Base-by-base conservation (phyloP, 1,284 basidiomycete genomes). In the Sporisorium sorghi region DNA sequence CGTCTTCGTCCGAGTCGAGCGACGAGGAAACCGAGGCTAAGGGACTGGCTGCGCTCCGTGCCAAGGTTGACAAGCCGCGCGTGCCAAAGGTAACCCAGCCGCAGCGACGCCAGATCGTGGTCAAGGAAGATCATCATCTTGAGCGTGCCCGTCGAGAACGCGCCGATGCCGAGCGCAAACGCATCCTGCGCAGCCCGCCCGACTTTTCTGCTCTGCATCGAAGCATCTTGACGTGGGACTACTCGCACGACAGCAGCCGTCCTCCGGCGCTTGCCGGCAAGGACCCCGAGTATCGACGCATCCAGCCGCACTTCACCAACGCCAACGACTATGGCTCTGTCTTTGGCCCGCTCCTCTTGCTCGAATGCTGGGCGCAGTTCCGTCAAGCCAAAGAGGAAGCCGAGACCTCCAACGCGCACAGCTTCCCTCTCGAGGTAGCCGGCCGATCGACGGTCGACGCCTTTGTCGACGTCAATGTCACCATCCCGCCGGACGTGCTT, bases 331-430 rank as follows among this genome's bases (percentile, higher is more conserved):
- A 97, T 85, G 88, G 89, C 42, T 86, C 86, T 26, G 87, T 91
- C 26, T 94, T 97, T 81, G 90, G 93, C 75, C 94, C 97, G 1
- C 87, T 99, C n/a, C 87, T 98, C 24, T 86, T 95, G 32, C 87
- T 93, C 65, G 97, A 99, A 85, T 91, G 92, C 71, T 98, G 97
- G 95, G 90, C 92, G 30, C 93, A 97, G 80, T 88, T 98, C 59
- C 82, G 87, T 35, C 89, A 93, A 81, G 89, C 93, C 30, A 91
- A 80, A 53, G 84, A 93, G 78, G 90, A 92, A 60, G 89, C 90
- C 56, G 79, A 81, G 10, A 65, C 67, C 6, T 87, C 87, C 40
- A 60, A 58, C 23, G 57, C 59, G 17, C 60, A 58, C n/a, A 70
- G 56, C 54, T 53, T 67, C 9, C 57, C 65, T 17, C 48, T 78